Conservation (phyloP, 176 grass and related monocot species). For the Lolium multiflorum region DNA sequence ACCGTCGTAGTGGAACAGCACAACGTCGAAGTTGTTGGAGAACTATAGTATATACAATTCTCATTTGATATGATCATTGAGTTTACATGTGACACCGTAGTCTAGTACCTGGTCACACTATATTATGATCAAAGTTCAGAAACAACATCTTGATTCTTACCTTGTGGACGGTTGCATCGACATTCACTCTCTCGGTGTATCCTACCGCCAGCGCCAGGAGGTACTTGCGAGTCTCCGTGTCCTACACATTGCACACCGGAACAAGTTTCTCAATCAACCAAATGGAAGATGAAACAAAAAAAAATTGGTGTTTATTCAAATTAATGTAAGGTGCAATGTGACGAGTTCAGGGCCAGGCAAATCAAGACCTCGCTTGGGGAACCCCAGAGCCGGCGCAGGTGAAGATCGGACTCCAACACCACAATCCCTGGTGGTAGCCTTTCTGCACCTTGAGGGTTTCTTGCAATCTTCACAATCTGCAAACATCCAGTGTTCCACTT, state of each 20-base stretch:
- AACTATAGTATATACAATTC: conserved; percentile 19
- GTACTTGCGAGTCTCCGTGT: conserved; percentile 15
- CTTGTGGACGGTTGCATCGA: conserved; percentile 43
- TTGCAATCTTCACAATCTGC: not conserved
- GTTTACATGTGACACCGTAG: not conserved
- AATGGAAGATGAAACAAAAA: not conserved
- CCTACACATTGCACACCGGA: not conserved
- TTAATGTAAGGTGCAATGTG: not conserved
- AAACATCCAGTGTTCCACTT: not conserved
- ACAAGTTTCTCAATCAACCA: not conserved
- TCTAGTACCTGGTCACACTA: not conserved
- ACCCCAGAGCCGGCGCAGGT: conserved; percentile 62
- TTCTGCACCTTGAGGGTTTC: conserved; percentile 49
- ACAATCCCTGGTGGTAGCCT: conserved; percentile 58
- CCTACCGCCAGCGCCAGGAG: conserved; percentile 26
- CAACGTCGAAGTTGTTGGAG: conserved; percentile 32
- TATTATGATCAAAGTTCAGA: not conserved
- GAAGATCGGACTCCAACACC: conserved; percentile 53
- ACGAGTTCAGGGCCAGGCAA: not conserved
- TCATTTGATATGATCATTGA: not conserved
- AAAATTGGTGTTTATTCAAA: not conserved
- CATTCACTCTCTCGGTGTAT: conserved; percentile 9
- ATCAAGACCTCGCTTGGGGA: conserved; percentile 44
- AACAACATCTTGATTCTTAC: not conserved
- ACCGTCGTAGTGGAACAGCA: conserved; percentile 56